Evolutionary conservation across 2,329 filamentous ascomycete species (phyloP).

Genomic region (Dryadomyces quercivorus): DNA sequence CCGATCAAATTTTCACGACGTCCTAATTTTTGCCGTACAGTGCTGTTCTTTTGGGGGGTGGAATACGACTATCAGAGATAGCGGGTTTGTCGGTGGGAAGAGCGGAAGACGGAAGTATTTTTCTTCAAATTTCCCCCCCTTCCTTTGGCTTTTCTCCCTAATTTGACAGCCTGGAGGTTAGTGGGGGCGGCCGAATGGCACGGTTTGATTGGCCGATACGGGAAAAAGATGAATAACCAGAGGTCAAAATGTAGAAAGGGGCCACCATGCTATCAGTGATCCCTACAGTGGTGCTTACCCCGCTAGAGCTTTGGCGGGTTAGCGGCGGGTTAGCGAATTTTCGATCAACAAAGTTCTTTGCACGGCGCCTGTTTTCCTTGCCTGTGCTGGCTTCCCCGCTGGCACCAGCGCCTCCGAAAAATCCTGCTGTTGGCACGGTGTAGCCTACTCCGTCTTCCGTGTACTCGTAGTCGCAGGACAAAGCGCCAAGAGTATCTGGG

Average conservation of each 20-base stretch:
- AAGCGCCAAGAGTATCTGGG: no score
- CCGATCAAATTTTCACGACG: conserved; percentile 14
- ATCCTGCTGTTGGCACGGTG: no score
- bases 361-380: neutral
- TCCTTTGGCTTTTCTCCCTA: conserved; percentile 2
- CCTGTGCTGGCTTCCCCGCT: neutral
- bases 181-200: neutral
- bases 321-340: conserved; percentile 4
- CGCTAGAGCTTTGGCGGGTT: conserved; percentile 8
- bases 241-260: neutral
- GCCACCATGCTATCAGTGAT: neutral
- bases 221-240: neutral
- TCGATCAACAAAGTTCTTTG: neutral
- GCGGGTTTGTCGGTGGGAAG: conserved; percentile 8
- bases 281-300: neutral
- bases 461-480: no score
- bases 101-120: neutral
- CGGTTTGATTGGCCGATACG: conserved; percentile 8
- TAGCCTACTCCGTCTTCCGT: no score
- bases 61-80: conserved; percentile 10
- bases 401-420: no score
- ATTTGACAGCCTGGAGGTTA: conserved; percentile 5
- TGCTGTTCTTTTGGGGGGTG: conserved; percentile 10
- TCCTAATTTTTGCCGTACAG: conserved; percentile 8
- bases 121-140: neutral